phyloP scores from a whole-genome alignment of 1,139 yeast species.

The Pichia sp. region DNA sequence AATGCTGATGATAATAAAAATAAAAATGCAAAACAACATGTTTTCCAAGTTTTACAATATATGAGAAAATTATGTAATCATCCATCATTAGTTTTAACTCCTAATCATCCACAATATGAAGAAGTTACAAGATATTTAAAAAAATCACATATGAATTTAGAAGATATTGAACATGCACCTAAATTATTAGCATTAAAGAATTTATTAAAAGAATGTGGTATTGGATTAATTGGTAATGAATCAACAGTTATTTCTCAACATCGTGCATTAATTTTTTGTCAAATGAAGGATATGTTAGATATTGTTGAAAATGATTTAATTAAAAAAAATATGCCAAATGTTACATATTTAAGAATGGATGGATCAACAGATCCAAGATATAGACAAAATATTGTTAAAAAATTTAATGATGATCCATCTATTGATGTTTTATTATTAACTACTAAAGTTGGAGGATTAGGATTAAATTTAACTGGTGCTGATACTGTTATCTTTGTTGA shows the following conservation, averaged over 20 bases:
- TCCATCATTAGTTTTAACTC: conserved; percentile 85
- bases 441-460: conserved; percentile 97
- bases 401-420: conserved; percentile 94
- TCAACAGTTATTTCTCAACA: conserved; percentile 90
- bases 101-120: conserved; percentile 75
- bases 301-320: conserved; percentile 89
- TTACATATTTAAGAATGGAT: conserved; percentile 90
- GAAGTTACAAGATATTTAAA: conserved; percentile 58
- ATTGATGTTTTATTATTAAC: conserved; percentile 88
- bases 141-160: conserved; percentile 52
- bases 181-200: conserved; percentile 79
- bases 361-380: conserved; percentile 92
- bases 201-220: conserved; percentile 86
- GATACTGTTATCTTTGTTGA: conserved; percentile 98
- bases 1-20: conserved; percentile 36
- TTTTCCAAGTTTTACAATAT: conserved; percentile 95
- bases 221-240: conserved; percentile 44
- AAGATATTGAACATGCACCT: conserved; percentile 83
- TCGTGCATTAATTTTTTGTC: conserved; percentile 93
- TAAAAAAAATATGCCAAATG: conserved; percentile 79
- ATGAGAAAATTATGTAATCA: conserved; percentile 97
- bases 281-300: conserved; percentile 94
- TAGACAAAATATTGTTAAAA: conserved; percentile 84
- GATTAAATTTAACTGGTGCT: conserved; percentile 95
- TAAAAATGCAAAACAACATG: conserved; percentile 69